Percentiles rank a stretch among this genome's conserved stretches.
These are phyloP conservation scores for Sordariomycetes sp. DNA, from an alignment of 2,329 filamentous ascomycete genomes.

Conservation along the genomic window DNA sequence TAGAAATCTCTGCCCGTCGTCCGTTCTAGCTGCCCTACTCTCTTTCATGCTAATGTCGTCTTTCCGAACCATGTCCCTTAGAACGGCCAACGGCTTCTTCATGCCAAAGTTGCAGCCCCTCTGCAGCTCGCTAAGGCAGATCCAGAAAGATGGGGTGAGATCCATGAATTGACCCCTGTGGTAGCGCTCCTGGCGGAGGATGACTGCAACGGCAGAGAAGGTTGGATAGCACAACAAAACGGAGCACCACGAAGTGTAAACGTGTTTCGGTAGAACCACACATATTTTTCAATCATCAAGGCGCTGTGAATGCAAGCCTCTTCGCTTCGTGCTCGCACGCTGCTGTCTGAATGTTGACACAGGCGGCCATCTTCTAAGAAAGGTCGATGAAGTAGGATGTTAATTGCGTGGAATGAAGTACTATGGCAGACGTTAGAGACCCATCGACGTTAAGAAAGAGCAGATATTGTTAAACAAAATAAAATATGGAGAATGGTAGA, in stretches of 20 bases:
- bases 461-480: conserved; percentile 5
- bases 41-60: conserved; percentile 16
- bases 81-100: conserved; percentile 18
- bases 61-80: conserved; percentile 18
- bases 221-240: conserved; percentile 26
- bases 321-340: conserved; percentile 13
- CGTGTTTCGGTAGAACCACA: conserved; percentile 19
- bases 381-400: conserved; percentile 29
- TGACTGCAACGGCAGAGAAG: conserved; percentile 20
- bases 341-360: conserved; percentile 13
- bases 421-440: conserved; percentile 5
- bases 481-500: too few species aligned
- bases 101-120: conserved; percentile 20
- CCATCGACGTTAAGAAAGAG: neutral
- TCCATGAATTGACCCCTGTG: conserved; percentile 16
- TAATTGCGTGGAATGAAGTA: conserved; percentile 24
- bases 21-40: conserved; percentile 9
- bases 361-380: conserved; percentile 22
- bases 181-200: conserved; percentile 16
- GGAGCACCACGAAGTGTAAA: conserved; percentile 24
- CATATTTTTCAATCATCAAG: conserved; percentile 20
- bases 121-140: conserved; percentile 18
- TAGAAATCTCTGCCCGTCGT: neutral
- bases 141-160: conserved; percentile 22
- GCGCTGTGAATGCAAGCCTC: conserved; percentile 17